These are phyloP conservation scores for Arctostaphylos glauca DNA, from an alignment of 148 eudicot genomes.

Conservation along the genomic window DNA sequence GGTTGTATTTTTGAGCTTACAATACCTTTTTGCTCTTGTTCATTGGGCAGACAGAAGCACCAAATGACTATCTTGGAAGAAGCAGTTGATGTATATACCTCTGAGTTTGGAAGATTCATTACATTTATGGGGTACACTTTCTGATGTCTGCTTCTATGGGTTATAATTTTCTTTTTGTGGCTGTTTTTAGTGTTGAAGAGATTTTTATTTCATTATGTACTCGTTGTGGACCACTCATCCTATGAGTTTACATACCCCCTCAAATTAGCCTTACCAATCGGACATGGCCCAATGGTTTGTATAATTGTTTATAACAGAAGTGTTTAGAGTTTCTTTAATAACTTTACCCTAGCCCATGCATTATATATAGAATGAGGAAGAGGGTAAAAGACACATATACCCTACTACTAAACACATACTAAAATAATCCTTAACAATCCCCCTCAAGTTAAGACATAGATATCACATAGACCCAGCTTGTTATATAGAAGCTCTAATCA, in stretches of 20 bases:
- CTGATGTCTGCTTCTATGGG: neutral
- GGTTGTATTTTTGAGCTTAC: neutral
- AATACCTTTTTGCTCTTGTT: slow-evolving; percentile 14
- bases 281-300: neutral
- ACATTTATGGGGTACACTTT: slow-evolving; percentile 70
- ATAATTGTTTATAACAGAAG: no score
- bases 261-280: neutral
- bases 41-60: slow-evolving; percentile 45
- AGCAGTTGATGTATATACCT: slow-evolving; percentile 63
- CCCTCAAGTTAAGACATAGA: no score
- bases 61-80: slow-evolving; percentile 57
- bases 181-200: neutral
- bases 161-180: neutral
- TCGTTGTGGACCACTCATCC: neutral
- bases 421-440: no score
- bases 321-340: no score
- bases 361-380: no score
- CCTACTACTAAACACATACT: no score
- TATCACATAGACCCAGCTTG: no score
- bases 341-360: no score
- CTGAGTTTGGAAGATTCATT: slow-evolving; percentile 82
- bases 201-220: neutral
- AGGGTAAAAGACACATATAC: no score
- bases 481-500: no score
- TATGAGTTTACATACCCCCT: neutral